Percentiles rank a stretch among this genome's conserved stretches.
phyloP scores from a whole-genome alignment of 768 basidiomycete genomes.

The Boletellus ananiceps region DNA sequence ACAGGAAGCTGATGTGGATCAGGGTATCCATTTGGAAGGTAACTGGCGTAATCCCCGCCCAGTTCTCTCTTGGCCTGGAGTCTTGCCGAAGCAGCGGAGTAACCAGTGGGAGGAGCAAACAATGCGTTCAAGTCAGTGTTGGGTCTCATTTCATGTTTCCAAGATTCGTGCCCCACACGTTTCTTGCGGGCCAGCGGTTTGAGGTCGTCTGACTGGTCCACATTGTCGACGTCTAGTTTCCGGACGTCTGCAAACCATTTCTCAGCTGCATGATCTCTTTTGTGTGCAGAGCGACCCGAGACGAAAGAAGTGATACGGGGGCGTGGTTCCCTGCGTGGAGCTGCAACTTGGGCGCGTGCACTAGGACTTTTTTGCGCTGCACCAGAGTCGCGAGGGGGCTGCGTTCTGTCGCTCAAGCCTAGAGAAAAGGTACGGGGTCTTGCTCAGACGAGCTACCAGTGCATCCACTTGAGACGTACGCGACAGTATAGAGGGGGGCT shows the following conservation, averaged over 20 bases:
- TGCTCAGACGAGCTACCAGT: background rate
- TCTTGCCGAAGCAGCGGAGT: conserved; percentile 12
- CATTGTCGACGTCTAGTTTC: conserved; percentile 14
- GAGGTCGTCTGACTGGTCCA: background rate
- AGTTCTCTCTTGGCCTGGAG: conserved; percentile 33
- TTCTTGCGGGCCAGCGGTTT: conserved; percentile 3
- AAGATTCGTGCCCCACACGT: background rate
- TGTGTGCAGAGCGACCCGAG: conserved; percentile 18
- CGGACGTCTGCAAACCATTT: conserved; percentile 24
- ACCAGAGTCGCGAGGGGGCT: conserved; percentile 3
- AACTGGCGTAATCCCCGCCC: conserved; percentile 51
- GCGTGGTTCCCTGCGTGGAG: background rate
- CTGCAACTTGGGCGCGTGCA: background rate
- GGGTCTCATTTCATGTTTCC: conserved; percentile 20
- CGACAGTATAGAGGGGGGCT: conserved; percentile 11
- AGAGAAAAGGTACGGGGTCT: background rate
- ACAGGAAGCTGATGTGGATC: conserved; percentile 35
- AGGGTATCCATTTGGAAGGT: conserved; percentile 30
- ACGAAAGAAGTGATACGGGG: conserved; percentile 18
- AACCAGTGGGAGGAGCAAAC: conserved; percentile 9
- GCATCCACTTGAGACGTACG: conserved; percentile 16
- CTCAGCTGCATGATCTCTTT: conserved; percentile 19
- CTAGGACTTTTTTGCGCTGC: background rate
- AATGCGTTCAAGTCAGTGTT: conserved; percentile 19
- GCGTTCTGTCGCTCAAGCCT: conserved; percentile 18